Percentiles rank a stretch among this genome's conserved stretches.
Conservation (phyloP, 2,329 filamentous ascomycete species). For the Beauveria brongniartii region DNA sequence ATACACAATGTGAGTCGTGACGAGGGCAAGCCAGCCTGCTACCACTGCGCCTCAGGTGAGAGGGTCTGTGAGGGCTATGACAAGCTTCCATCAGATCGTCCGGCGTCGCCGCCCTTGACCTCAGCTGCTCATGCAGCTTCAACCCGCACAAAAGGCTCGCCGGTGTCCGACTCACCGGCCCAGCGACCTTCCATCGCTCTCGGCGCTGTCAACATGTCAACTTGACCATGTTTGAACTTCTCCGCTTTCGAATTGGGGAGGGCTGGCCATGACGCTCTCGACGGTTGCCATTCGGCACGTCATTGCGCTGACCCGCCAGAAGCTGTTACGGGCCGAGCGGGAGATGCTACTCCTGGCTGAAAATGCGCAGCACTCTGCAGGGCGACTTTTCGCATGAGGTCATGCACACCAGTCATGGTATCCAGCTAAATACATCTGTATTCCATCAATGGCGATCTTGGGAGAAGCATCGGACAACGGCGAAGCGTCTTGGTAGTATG, state of each 20-base stretch:
- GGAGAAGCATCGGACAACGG: not conserved
- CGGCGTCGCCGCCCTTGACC: not conserved
- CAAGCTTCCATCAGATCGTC: not conserved
- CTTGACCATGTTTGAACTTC: conserved; percentile 4
- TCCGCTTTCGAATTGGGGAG: conserved; percentile 1
- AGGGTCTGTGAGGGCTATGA: conserved; percentile 23
- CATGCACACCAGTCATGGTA: conserved; percentile 4
- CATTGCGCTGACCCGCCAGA: not conserved
- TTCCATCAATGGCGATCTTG: conserved; percentile 8
- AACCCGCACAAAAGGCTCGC: not conserved
- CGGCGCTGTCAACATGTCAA: not conserved
- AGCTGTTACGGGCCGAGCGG: not conserved
- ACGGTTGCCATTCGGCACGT: conserved; percentile 1
- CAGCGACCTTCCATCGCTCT: conserved; percentile 11
- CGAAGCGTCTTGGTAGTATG: not conserved
- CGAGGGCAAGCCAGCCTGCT: conserved; percentile 19
- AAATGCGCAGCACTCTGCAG: not conserved
- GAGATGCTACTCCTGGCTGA: conserved; percentile 4
- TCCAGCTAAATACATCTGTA: not conserved
- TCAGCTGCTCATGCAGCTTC: not conserved
- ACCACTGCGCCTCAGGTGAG: conserved; percentile 16
- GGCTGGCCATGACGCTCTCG: conserved; percentile 3
- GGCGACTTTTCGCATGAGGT: not conserved
- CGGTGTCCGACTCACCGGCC: not conserved
- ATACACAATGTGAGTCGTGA: no score